Base-by-base conservation (phyloP, 2,329 filamentous ascomycete species). In the Fusarium mangiferae region DNA sequence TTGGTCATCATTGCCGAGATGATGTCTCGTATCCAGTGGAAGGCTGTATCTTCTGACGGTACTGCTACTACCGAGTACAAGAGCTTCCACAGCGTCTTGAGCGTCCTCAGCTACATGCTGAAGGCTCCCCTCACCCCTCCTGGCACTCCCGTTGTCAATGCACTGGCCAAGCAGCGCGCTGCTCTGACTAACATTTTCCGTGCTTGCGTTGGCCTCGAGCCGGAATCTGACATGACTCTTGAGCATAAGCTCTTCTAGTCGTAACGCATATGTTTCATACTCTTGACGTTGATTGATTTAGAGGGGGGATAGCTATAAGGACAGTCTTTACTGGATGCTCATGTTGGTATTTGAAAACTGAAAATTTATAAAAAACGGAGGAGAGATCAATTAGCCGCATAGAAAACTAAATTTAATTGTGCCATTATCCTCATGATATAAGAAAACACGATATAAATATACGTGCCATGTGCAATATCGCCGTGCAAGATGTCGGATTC, bases 1-100 rank as follows among this genome's bases (percentile, higher is more conserved):
- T 88, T 99, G 69, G 95, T 98, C 56, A 83, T 99, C 70, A 88
- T 98, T 77, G 90, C 96, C 41, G 96, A 99, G 89, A 94, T 99
- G 88, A 98, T 99, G 95, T 98, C 96, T 66, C 95, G 96, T 81
- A 95, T 99, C 82, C 91, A 94, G 86, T 99, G 96, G 96, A 95
- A 93, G 86, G 84, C 89, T 48, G 84, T 86, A 65, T 85, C 86
- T 45, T 86, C 81, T 70, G 87, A 86, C 70, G 89, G 85, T 62
- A 86, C 80, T 69, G 82, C 81, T 75, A 88, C 86, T 63, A 87
- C 87, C 72, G 93, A 95, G 60, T 99, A 92, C 89, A 94, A 93
- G 88, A 92, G 92, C 81, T 98, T 99, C 90, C 96, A 99, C 88
- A 96, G 93, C 82, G 96, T 99, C 46, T 91, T 99, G 71, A 98